phyloP scores from a whole-genome alignment of 2,329 filamentous ascomycete genomes.

The Furcasterigmium furcatum region DNA sequence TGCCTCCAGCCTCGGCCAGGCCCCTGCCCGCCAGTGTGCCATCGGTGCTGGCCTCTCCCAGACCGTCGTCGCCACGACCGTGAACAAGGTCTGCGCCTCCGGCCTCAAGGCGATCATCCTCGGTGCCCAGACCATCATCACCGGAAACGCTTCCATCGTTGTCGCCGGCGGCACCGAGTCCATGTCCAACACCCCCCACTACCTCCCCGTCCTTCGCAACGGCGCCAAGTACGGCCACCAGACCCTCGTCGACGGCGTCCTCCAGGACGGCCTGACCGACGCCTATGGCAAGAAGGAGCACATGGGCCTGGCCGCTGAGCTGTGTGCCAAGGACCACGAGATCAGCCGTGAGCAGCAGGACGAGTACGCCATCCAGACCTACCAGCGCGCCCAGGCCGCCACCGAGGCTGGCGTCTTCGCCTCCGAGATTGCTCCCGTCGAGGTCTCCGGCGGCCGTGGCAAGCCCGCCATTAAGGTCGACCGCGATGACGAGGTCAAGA shows the following conservation, averaged over 20 bases:
- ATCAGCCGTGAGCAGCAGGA: conserved; percentile 86
- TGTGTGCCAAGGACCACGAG: conserved; percentile 81
- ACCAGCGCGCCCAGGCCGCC: conserved; percentile 88
- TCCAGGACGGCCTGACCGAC: conserved; percentile 93
- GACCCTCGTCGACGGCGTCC: conserved; percentile 81
- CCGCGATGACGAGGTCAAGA: conserved; percentile 94
- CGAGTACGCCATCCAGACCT: conserved; percentile 91
- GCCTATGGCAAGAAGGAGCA: conserved; percentile 90
- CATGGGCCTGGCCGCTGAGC: conserved; percentile 92
- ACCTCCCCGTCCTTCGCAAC: conserved; percentile 80
- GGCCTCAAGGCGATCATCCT: conserved; percentile 92
- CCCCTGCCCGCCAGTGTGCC: conserved; percentile 91
- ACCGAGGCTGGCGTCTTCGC: conserved; percentile 78
- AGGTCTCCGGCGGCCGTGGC: conserved; percentile 82
- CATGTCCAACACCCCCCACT: conserved; percentile 98
- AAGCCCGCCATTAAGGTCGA: conserved; percentile 81
- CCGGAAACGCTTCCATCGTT: conserved; percentile 87
- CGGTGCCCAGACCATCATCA: conserved; percentile 95
- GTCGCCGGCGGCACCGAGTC: conserved; percentile 95
- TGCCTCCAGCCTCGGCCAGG: conserved; percentile 76
- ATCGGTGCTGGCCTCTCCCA: conserved; percentile 82
- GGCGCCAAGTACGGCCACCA: conserved; percentile 95
- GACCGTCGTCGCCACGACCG: conserved; percentile 78
- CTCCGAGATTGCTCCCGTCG: conserved; percentile 83
- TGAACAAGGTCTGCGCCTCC: conserved; percentile 99